Percentiles rank a stretch among this genome's conserved stretches.
phyloP scores from a whole-genome alignment of 225 moss, liverwort and hornwort species.

The Physcomitrellopsis africana region DNA sequence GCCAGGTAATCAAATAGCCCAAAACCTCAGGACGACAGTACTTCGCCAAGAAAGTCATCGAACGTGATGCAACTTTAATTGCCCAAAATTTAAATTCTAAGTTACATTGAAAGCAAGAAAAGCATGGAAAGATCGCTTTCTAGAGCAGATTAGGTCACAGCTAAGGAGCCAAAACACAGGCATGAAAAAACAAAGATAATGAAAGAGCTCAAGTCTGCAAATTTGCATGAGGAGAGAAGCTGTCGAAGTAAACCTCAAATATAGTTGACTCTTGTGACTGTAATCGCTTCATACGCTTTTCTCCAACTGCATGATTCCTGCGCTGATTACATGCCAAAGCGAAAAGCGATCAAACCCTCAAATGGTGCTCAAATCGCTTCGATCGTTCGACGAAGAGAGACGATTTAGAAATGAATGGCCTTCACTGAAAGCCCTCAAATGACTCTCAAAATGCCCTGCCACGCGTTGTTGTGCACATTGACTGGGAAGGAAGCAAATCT shows the following conservation, averaged over 20 bases:
- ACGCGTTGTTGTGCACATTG: no score
- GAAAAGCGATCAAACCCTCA: background rate
- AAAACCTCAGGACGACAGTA: constrained; percentile 19
- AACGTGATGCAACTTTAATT: background rate
- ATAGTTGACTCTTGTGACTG: background rate
- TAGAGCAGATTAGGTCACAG: constrained; percentile 8
- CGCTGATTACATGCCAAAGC: background rate
- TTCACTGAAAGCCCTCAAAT: no score
- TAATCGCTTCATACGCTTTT: background rate
- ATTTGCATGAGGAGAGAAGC: constrained; percentile 14
- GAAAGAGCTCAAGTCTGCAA: constrained; percentile 4
- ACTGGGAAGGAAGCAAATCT: no score
- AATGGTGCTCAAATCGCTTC: background rate
- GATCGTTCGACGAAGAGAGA: background rate
- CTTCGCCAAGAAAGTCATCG: constrained; percentile 8
- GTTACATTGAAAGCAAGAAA: background rate
- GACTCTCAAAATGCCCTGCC: no score
- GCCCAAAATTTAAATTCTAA: background rate
- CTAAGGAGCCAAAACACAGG: constrained; percentile 8
- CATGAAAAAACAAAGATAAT: background rate
- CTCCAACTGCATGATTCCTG: background rate
- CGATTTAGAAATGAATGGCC: no score
- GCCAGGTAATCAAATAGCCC: constrained; percentile 13
- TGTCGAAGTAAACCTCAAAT: constrained; percentile 10
- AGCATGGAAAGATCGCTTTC: background rate